Evolutionary conservation across 805 yeast species (phyloP).

Genomic region (Torulaspora microellipsoides): DNA sequence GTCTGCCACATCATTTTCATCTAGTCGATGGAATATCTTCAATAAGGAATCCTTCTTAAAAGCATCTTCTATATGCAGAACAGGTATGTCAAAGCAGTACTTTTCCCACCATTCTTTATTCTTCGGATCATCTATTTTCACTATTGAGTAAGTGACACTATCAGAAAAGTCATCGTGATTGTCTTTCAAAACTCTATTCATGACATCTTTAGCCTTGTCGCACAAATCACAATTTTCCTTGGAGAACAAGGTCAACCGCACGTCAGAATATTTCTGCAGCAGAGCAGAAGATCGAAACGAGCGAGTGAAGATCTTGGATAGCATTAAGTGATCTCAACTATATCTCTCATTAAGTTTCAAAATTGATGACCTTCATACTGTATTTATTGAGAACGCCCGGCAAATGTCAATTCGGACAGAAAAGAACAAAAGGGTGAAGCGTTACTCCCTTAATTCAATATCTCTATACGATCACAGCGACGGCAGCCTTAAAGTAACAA

Average conservation of each 20-base stretch:
- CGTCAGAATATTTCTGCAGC: conserved; percentile 1
- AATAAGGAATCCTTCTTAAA: conserved; percentile 41
- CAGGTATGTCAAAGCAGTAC: conserved; percentile 78
- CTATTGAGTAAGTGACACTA: conserved; percentile 36
- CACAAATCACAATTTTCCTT: conserved; percentile 69
- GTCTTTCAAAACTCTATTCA: conserved; percentile 36
- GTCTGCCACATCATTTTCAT: conserved; percentile 49
- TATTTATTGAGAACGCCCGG: too few relatives aligned
- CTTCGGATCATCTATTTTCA: conserved; percentile 57
- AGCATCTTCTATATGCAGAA: conserved; percentile 56
- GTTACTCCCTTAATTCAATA: too few relatives aligned
- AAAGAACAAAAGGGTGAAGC: too few relatives aligned
- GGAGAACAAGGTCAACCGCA: conserved; percentile 54
- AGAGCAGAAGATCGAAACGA: conserved; percentile 7
- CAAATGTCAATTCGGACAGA: too few relatives aligned
- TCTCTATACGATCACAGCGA: too few relatives aligned
- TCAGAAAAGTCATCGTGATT: conserved; percentile 21
- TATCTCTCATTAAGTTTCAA: background rate
- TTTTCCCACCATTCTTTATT: conserved; percentile 64
- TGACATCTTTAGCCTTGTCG: conserved; percentile 53
- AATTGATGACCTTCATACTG: too few relatives aligned
- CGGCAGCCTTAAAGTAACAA: too few relatives aligned
- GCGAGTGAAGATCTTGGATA: background rate
- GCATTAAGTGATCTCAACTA: background rate
- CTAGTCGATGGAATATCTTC: conserved; percentile 65